Evolutionary conservation across 2,329 filamentous ascomycete species (phyloP).

Genomic region (Aspergillus unguis): DNA sequence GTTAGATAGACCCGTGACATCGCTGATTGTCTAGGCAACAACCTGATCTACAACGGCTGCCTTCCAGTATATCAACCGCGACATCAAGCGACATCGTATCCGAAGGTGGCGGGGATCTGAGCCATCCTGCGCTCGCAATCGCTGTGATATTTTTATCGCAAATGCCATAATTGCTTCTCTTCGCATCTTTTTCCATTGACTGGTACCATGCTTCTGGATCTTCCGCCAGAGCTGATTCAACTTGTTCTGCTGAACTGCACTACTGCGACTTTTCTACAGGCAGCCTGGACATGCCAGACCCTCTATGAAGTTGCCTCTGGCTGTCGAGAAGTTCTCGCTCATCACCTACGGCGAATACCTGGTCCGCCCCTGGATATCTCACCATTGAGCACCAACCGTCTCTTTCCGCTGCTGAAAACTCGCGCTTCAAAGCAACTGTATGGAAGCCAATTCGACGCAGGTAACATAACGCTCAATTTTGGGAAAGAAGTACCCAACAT

Average conservation of each 20-base stretch:
- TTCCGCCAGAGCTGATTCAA: constrained; percentile 42
- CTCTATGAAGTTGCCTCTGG: constrained; percentile 35
- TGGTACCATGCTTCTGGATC: constrained; percentile 29
- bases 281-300: constrained; percentile 34
- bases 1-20: too few relatives aligned
- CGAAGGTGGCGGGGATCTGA: too few relatives aligned
- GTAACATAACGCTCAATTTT: constrained; percentile 28
- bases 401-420: constrained; percentile 33
- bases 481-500: constrained; percentile 28
- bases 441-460: constrained; percentile 34
- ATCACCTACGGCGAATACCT: constrained; percentile 37
- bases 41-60: background rate
- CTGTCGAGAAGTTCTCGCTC: constrained; percentile 34
- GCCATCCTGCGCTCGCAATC: too few relatives aligned
- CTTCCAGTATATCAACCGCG: background rate
- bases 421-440: constrained; percentile 33
- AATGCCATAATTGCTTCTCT: background rate
- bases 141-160: background rate
- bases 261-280: constrained; percentile 37
- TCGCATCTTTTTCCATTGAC: background rate
- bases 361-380: constrained; percentile 25
- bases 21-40: constrained; percentile 1
- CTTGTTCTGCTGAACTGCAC: constrained; percentile 34
- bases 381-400: constrained; percentile 18
- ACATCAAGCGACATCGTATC: too few relatives aligned